Evolutionary conservation across 1,284 basidiomycete species (phyloP), one percentile per base, ranked within the genome.

Genomic region (Sphagnurus paluster): DNA sequence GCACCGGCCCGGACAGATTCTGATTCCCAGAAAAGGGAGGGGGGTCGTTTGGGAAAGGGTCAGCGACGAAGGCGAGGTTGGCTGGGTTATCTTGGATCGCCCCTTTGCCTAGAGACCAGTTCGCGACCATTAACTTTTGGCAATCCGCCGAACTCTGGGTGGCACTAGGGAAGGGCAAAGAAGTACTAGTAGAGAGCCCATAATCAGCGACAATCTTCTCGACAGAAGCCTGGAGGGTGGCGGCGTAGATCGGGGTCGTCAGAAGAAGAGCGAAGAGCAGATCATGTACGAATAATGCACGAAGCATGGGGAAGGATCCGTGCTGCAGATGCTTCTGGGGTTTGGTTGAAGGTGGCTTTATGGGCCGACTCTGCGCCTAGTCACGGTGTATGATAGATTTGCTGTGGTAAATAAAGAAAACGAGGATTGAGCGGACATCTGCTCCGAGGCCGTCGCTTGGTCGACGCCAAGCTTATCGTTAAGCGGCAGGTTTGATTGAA

Each of bases 101-200:
- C 16, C 76, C 80, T 57, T 78, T 79, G 60, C 70, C 75, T 11
- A 87, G 68, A 20, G 74, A 76, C 84, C 84, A 88, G 35, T 74
- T 61, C 11, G 75, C 72, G n/a, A 69, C 62, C n/a, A 87, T 65
- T 52, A 80, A 75, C 6, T 68, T 61, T 52, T 79, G 71, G 1
- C 85, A 64, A 50, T 80, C 75, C 17, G 63, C 56, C 40, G 73
- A 68, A 14, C 70, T 56, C 44, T 77, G 73, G 0, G 84, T 86
- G 1, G 80, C 71, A 13, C 79, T 73, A n/a, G 86, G 85, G 61
- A 84, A 88, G 4, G 84, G 77, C 13, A 87, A 63, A 2, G 68
- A 60, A 1, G 84, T 87, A 58, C 79, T 83, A 2, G 80, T 80
- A 5, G 80, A 65, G 33, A 87, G 74, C 10, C 69, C 71, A 61